A percentile compares a stretch with the other conserved stretches of the same genome.
phyloP scores from a whole-genome alignment of 106 monocot species.

The Posidonia australis region DNA sequence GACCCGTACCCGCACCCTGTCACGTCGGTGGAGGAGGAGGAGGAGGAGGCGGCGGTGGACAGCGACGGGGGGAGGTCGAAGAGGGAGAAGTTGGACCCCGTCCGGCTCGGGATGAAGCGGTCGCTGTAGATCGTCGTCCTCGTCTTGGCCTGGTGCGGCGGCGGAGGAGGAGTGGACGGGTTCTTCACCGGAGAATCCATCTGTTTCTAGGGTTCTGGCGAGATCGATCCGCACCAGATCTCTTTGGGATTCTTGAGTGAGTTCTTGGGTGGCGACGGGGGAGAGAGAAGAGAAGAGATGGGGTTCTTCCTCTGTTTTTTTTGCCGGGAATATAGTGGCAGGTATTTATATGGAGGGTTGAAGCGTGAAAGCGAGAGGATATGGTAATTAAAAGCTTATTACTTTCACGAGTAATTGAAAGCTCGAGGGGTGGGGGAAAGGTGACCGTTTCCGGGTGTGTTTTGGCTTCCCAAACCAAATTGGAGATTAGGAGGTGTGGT shows the following conservation, averaged over 20 bases:
- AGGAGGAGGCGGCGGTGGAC: background rate
- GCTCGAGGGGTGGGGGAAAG: too few species aligned
- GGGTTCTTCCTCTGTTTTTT: background rate
- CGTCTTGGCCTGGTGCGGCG: background rate
- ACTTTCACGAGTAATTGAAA: too few species aligned
- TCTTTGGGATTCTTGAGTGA: background rate
- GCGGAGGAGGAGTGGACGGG: background rate
- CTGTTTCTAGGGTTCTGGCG: background rate
- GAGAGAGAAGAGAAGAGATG: background rate
- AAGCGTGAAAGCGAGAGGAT: too few species aligned
- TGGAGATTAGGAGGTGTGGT: too few species aligned
- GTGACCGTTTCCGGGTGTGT: too few species aligned
- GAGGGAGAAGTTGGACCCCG: conserved; percentile 20
- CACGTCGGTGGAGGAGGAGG: background rate
- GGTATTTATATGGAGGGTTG: too few species aligned
- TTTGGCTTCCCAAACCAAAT: too few species aligned
- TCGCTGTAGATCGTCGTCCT: conserved; percentile 16
- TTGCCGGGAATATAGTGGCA: background rate
- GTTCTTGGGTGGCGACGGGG: background rate
- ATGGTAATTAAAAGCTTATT: too few species aligned
- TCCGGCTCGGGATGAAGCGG: conserved; percentile 25
- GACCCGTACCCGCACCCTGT: conserved; percentile 14
- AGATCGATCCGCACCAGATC: background rate
- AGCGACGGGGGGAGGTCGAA: conserved; percentile 17
- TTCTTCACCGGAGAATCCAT: background rate